Conservation (phyloP, 2,329 filamentous ascomycete species). For the Pochonia chlamydosporia region DNA sequence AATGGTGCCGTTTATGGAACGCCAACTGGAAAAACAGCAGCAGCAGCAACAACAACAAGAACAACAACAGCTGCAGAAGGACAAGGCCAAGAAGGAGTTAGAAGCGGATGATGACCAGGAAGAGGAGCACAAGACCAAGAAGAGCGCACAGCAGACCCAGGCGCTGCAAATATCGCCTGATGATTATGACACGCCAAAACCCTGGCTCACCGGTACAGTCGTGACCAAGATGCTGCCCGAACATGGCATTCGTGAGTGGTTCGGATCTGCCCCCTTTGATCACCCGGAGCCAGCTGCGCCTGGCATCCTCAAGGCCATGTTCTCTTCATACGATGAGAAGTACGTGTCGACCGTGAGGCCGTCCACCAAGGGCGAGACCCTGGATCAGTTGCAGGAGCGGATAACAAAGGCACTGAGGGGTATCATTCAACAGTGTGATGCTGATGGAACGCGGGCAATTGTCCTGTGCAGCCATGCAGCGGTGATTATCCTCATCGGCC, state of each 20-base stretch:
- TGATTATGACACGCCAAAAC: background rate
- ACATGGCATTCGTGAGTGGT: constrained; percentile 75
- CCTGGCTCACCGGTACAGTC: background rate
- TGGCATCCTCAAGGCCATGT: constrained; percentile 57
- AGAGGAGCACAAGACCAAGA: too few relatives aligned
- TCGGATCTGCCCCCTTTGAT: constrained; percentile 76
- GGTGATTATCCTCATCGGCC: constrained; percentile 77
- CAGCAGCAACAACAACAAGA: too few relatives aligned
- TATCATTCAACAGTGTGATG: constrained; percentile 69
- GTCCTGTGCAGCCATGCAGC: constrained; percentile 88
- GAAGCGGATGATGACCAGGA: too few relatives aligned
- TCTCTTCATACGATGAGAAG: constrained; percentile 53
- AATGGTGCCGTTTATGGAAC: constrained; percentile 60
- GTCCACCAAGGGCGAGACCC: constrained; percentile 67
- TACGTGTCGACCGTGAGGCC: constrained; percentile 64
- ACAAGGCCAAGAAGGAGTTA: too few relatives aligned
- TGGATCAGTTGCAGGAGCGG: constrained; percentile 74
- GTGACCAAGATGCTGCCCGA: constrained; percentile 46
- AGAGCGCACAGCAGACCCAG: background rate
- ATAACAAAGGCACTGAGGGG: constrained; percentile 63
- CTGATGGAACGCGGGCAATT: constrained; percentile 62
- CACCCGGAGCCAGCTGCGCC: constrained; percentile 73
- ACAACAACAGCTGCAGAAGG: too few relatives aligned
- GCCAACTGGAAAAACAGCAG: constrained; percentile 23
- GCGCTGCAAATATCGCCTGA: background rate